Evolutionary conservation across 2,329 filamentous ascomycete species (phyloP), one percentile per base, ranked within the genome.

Genomic region (Bertia moriformis): DNA sequence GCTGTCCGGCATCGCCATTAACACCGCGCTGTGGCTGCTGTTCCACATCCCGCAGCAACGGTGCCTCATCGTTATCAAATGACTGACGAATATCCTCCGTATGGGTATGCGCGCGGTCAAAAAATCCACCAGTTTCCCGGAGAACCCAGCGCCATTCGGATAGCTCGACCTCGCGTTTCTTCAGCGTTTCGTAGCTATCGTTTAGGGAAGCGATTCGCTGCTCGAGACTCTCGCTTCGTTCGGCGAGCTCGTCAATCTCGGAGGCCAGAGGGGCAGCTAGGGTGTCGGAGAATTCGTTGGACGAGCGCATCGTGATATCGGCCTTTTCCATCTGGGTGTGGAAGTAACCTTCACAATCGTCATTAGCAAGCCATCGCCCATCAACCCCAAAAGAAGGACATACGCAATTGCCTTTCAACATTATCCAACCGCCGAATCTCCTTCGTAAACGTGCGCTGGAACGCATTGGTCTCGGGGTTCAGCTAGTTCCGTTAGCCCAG

Each of bases 61-160:
- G 91, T 43, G 91, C 91, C 61, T 96, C 88, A 54, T 93, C 88
- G 43, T 89, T 79, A 49, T 88, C 83, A 45, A 83, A 80, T 22
- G 88, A 95, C 42, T 86, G 82, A 42, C 91, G 78, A 49, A 98
- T 96, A 60, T 96, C 89, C 46, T 98, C 91, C 4, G 93, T 93
- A 56, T 93, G 93, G 45, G 88, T 91, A 55, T 94, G 87, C 39
- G 91, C 91, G 48, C 89, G 74, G 56, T 98, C 91, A 50, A 98
- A 98, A 65, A 98, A 98, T 48, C 88, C 86, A 30, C 91, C 91
- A 36, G 93, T 88, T 70, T 98, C 91, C 46, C 86, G 80, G 42
- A 98, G 64, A 39, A 98, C 93, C 86, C 89, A 96, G 53, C 93
- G 83, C 91, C 91, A 96, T 64, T 98, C 91, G 10, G 84, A 93